Conservation (phyloP, 2,329 filamentous ascomycete genomes). For the Sordariomycetes sp. region DNA sequence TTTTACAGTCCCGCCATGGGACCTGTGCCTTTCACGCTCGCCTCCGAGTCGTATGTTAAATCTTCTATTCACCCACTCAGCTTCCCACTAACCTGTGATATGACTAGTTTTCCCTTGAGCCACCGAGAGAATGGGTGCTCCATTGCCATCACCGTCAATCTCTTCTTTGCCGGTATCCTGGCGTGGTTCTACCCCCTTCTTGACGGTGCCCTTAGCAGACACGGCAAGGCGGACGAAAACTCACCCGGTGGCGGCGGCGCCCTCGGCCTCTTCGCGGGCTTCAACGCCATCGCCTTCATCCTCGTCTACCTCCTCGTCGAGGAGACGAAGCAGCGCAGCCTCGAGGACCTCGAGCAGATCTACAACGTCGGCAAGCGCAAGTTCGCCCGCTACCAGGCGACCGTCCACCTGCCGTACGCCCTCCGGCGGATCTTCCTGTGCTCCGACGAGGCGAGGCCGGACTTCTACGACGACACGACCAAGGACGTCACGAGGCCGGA, state of each 20-base stretch:
- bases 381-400: slow-evolving; percentile 19
- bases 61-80: background rate
- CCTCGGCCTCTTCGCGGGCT: slow-evolving; percentile 32
- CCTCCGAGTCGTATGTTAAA: slow-evolving; percentile 18
- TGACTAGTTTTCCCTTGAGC: slow-evolving; percentile 25
- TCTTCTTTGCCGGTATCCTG: slow-evolving; percentile 33
- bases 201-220: background rate
- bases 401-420: slow-evolving; percentile 19
- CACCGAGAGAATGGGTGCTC: slow-evolving; percentile 23
- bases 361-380: slow-evolving; percentile 22
- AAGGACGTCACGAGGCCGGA: background rate
- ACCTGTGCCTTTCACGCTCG: slow-evolving; percentile 30
- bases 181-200: slow-evolving; percentile 28
- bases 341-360: slow-evolving; percentile 28
- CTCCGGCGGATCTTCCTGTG: slow-evolving; percentile 16
- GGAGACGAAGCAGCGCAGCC: slow-evolving; percentile 26
- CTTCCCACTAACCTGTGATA: background rate
- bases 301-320: slow-evolving; percentile 32
- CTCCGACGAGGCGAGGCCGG: background rate
- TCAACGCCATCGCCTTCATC: slow-evolving; percentile 34
- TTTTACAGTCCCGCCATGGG: slow-evolving; percentile 51
- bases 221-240: slow-evolving; percentile 12
- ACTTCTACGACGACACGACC: slow-evolving; percentile 3
- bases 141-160: slow-evolving; percentile 31
- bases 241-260: slow-evolving; percentile 18